phyloP scores from a whole-genome alignment of 805 yeast genomes.

The Komagataella ulmi region DNA sequence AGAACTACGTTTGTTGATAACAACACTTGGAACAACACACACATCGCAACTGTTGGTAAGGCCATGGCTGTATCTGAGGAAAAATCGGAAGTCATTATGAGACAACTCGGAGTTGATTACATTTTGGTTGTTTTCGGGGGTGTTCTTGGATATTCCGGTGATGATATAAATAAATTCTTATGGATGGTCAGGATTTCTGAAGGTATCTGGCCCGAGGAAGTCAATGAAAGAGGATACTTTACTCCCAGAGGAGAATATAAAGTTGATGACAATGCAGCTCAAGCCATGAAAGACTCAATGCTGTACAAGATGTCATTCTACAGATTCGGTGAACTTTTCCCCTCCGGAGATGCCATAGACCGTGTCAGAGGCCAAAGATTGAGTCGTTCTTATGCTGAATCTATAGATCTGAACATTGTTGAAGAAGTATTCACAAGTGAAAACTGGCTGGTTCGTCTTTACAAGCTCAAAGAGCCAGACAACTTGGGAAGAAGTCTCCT shows the following conservation, averaged over 20 bases:
- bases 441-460: slow-evolving; percentile 93
- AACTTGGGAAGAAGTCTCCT: slow-evolving; percentile 69
- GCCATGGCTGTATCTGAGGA: slow-evolving; percentile 91
- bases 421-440: slow-evolving; percentile 94
- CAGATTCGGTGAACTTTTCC: slow-evolving; percentile 63
- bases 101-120: slow-evolving; percentile 90
- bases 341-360: slow-evolving; percentile 54
- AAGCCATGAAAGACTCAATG: slow-evolving; percentile 77
- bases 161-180: slow-evolving; percentile 88
- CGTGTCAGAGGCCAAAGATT: slow-evolving; percentile 74
- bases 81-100: slow-evolving; percentile 75
- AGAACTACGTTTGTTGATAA: slow-evolving; percentile 96
- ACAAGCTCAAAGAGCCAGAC: slow-evolving; percentile 82
- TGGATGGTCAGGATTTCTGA: slow-evolving; percentile 99
- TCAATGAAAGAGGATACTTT: slow-evolving; percentile 74
- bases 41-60: slow-evolving; percentile 97
- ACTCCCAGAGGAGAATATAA: slow-evolving; percentile 78
- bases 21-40: slow-evolving; percentile 99
- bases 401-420: slow-evolving; percentile 55
- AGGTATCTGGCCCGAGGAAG: slow-evolving; percentile 99
- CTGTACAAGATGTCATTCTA: slow-evolving; percentile 93
- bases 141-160: slow-evolving; percentile 84
- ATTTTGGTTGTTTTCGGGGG: slow-evolving; percentile 93
- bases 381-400: slow-evolving; percentile 13
- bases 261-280: slow-evolving; percentile 70